Evolutionary conservation across 2,329 filamentous ascomycete species (phyloP), one percentile per base, ranked within the genome.

Genomic region (Fusarium poae): DNA sequence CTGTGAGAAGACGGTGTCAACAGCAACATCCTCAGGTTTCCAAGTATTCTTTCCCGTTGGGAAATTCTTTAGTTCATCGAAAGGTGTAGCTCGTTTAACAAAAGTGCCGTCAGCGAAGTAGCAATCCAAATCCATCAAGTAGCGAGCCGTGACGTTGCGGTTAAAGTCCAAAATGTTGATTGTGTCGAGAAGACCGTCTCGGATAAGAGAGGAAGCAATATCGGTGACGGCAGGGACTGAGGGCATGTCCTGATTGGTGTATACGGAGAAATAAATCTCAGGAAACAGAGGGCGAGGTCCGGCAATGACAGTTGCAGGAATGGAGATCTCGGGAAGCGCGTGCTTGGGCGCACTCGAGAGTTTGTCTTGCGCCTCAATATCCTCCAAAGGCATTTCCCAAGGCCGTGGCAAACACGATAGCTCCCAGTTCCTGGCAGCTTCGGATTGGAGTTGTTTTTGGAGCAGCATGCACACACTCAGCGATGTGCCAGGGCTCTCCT

Each of bases 1-100:
- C 79, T 98, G 95, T 2, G 94, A 97, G 79, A 99, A 99, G 59
- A 98, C 93, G 7, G 95, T 94, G 78, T 99, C 96, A n/a, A 99
- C 93, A 5, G 92, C 92, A 61, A 98, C 92, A 80, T 99, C 96
- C 81, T 99, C 96, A 0, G 96, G 94, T 80, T 99, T 99, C 95
- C 96, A 99, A 0, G 93, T 94, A 16, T 91, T 88, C 68, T 86
- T 86, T 55, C 88, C 85, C 2, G 81, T 82, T 34, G 89, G 88
- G 20, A 91, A 84, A 45, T 90, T 90, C 34, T 91, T 88, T 49
- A 99, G 87, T 75, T 94, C 91, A 78, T 99, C 96, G 75, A 97
- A 97, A 0, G 94, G 90, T 2, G 93, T 97, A 2, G 93, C 94
- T 60, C 96, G 91, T 81, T 97, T 97, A 59, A 97, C 90, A 78